phyloP scores from a whole-genome alignment of 2,329 filamentous ascomycete genomes.

The Bipolaris zeicola region DNA sequence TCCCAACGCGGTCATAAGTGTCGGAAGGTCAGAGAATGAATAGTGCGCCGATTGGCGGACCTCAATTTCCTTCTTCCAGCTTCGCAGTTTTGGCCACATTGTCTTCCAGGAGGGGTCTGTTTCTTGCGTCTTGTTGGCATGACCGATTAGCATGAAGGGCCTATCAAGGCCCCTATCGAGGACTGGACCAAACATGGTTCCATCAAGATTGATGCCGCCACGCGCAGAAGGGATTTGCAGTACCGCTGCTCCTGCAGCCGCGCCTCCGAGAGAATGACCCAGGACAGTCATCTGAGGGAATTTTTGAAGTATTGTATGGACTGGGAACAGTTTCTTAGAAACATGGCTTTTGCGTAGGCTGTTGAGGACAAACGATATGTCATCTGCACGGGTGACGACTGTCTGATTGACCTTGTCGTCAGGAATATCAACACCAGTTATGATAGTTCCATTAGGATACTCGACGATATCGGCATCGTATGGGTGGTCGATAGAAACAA shows the following conservation, averaged over 20 bases:
- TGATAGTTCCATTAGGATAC: conserved; percentile 52
- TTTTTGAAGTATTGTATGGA: background rate
- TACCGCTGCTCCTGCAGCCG: conserved; percentile 31
- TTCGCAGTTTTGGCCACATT: conserved; percentile 27
- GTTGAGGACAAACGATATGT: conserved; percentile 28
- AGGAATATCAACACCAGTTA: conserved; percentile 32
- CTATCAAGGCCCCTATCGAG: conserved; percentile 18
- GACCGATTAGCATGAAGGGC: conserved; percentile 35
- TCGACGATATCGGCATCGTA: conserved; percentile 58
- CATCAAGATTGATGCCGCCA: conserved; percentile 47
- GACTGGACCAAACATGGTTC: conserved; percentile 34
- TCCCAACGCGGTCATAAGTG: conserved; percentile 23
- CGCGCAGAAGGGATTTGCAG: conserved; percentile 21
- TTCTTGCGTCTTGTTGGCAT: conserved; percentile 37
- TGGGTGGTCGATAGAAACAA: conserved; percentile 58
- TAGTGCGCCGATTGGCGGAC: conserved; percentile 35
- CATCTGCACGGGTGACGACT: conserved; percentile 28
- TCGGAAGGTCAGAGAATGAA: conserved; percentile 35
- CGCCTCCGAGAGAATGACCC: conserved; percentile 49
- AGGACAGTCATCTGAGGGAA: conserved; percentile 25
- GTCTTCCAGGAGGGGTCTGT: conserved; percentile 37
- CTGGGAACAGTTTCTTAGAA: background rate
- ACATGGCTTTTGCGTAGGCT: conserved; percentile 25
- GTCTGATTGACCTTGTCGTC: conserved; percentile 29
- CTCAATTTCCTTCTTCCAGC: conserved; percentile 38